Evolutionary conservation across 1,284 basidiomycete genomes (phyloP), one percentile per base, ranked within the genome.

Genomic region (Peniophora sp.): DNA sequence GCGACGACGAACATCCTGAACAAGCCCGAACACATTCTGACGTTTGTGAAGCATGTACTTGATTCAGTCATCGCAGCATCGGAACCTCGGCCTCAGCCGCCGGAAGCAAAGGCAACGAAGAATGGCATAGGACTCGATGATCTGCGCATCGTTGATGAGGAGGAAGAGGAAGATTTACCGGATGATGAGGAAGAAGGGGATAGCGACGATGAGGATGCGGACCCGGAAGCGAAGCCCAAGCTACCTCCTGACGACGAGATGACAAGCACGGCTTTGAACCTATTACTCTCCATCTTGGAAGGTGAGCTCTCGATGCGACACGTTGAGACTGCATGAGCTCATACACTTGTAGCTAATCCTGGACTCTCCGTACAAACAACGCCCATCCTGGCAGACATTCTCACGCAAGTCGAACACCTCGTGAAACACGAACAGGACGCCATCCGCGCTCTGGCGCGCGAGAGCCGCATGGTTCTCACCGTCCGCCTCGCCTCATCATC

Each of bases 241-340:
- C 57, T 70, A 47, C 63, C 60, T n/a, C 63, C 68, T 11, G 73
- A 79, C 55, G 76, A 84, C 43, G 85, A 86, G 54, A 79, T 94
- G 71, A 72, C 77, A 0, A 78, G 81, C 53, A 93, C 91, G 0
- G 81, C 89, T 3, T 66, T 94, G 15, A 86, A 84, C 54, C 66
- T 95, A 1, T 68, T 96, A 11, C 75, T 95, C 2, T 83, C 91
- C 0, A 76, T 91, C 22, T 72, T 95, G 20, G 91, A 95, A 81
- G 86, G 92, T 90, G 58, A 49, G 65, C 24, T n/a, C 47, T 27
- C 46, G 24, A 22, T 6, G 27, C 10, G 43, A 46, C 35, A 44
- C 20, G 36, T 18, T 22, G 12, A 32, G 27, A n/a, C 36, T 3
- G 42, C 10, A 20, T 39, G 32, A 11, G 14, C 18, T 15, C 35